These are phyloP conservation scores for Polychaeton citri DNA, from an alignment of 2,329 filamentous ascomycete genomes.

Conservation along the genomic window DNA sequence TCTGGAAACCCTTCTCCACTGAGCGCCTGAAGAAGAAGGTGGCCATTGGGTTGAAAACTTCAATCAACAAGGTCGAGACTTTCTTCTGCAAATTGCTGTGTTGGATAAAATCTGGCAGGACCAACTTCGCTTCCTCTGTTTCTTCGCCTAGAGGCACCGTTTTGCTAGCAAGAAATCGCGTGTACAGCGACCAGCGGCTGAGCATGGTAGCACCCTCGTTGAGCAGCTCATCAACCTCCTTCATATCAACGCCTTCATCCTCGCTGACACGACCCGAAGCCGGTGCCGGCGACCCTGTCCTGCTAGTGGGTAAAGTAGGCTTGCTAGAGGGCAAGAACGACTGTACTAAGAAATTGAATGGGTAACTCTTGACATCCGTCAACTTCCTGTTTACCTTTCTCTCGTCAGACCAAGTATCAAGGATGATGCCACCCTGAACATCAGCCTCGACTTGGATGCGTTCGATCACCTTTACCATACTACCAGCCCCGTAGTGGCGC, in stretches of 20 bases:
- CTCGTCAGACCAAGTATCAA: slow-evolving; percentile 93
- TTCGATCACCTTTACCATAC: slow-evolving; percentile 91
- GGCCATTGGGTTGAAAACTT: slow-evolving; percentile 81
- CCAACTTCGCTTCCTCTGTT: slow-evolving; percentile 29
- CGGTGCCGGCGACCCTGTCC: slow-evolving; percentile 62
- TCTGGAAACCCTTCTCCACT: slow-evolving; percentile 92
- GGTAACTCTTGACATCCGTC: slow-evolving; percentile 94
- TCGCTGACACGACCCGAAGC: slow-evolving; percentile 52
- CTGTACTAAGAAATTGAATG: slow-evolving; percentile 92
- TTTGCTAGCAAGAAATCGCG: slow-evolving; percentile 76
- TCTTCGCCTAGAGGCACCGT: slow-evolving; percentile 35
- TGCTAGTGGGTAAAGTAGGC: slow-evolving; percentile 42
- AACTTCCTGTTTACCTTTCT: slow-evolving; percentile 70
- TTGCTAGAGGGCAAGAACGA: slow-evolving; percentile 71
- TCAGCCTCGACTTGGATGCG: slow-evolving; percentile 88
- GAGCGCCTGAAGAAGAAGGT: slow-evolving; percentile 94
- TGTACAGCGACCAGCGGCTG: slow-evolving; percentile 83
- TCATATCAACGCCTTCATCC: slow-evolving; percentile 93
- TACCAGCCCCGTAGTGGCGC: slow-evolving; percentile 80
- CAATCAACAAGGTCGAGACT: slow-evolving; percentile 56
- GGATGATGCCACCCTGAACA: slow-evolving; percentile 85
- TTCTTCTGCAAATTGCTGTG: slow-evolving; percentile 74
- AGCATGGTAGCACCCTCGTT: slow-evolving; percentile 88
- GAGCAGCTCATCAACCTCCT: slow-evolving; percentile 77
- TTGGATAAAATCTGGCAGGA: slow-evolving; percentile 58